Percentiles rank a stretch among this genome's conserved stretches.
Conservation (phyloP, 163 green algal species). For the Scenedesmus sp. region DNA sequence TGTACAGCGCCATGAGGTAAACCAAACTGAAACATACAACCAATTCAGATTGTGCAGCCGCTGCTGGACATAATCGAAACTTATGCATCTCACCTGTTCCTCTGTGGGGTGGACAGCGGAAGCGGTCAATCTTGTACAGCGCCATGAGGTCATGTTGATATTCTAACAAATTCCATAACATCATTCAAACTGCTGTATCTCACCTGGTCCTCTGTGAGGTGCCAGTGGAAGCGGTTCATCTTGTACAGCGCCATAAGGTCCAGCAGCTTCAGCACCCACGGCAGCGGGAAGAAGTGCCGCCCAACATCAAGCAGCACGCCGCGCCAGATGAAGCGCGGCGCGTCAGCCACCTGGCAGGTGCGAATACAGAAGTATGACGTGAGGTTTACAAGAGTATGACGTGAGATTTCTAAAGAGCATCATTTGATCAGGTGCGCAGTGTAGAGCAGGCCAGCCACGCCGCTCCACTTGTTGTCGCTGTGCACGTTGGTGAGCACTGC, state of each 20-base stretch:
- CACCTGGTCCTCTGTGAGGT: constrained; percentile 81
- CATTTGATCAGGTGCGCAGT: too few species aligned
- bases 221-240: constrained; percentile 81
- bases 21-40: too few species aligned
- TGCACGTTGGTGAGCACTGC: too few species aligned
- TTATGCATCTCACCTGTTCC: constrained; percentile 63
- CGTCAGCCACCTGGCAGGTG: constrained; percentile 67
- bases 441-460: too few species aligned
- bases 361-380: background rate
- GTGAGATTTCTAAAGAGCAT: too few species aligned
- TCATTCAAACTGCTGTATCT: background rate
- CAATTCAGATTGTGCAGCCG: too few species aligned
- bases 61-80: too few species aligned
- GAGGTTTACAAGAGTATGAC: too few species aligned
- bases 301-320: constrained; percentile 78
- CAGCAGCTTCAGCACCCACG: constrained; percentile 72
- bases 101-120: constrained; percentile 81
- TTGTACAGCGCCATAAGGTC: constrained; percentile 77
- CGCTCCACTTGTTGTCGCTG: too few species aligned
- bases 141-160: constrained; percentile 61
- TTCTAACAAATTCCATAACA: too few species aligned
- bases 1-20: background rate
- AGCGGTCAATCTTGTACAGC: constrained; percentile 75
- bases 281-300: constrained; percentile 73
- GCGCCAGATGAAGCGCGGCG: constrained; percentile 73